Percentiles rank a stretch among this genome's conserved stretches.
Conservation (phyloP, 192 early-diverging fungal species). For the Backusella tuberculispora region DNA sequence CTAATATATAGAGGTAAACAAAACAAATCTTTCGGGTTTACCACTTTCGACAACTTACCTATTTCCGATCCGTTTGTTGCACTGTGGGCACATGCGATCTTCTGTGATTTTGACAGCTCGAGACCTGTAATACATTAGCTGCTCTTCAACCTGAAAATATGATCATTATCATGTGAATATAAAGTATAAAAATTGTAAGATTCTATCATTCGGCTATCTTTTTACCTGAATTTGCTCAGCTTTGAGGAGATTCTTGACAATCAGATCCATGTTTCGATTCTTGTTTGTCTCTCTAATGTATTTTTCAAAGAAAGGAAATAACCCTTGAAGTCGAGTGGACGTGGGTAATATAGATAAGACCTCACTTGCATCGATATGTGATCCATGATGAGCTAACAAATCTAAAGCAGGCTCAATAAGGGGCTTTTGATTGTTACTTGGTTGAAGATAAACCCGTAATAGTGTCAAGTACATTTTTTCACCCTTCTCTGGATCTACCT, state of each 20-base stretch:
- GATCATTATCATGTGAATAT: constrained; percentile 1
- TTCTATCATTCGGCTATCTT: neutral
- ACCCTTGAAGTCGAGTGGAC: constrained; percentile 32
- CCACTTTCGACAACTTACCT: constrained; percentile 42
- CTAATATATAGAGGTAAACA: constrained; percentile 37
- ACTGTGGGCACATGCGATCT: constrained; percentile 78
- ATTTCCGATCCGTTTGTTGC: constrained; percentile 63
- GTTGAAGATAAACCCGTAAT: constrained; percentile 62
- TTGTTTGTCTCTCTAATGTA: constrained; percentile 66
- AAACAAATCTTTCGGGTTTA: constrained; percentile 1
- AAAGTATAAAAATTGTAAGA: neutral
- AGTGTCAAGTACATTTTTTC: constrained; percentile 68
- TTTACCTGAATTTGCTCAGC: constrained; percentile 68
- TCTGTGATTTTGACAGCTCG: constrained; percentile 70
- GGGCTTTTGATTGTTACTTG: constrained; percentile 45
- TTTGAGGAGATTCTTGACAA: constrained; percentile 72
- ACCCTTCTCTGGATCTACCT: constrained; percentile 48
- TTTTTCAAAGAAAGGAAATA: constrained; percentile 66
- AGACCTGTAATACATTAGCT: constrained; percentile 60
- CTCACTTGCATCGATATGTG: constrained; percentile 62
- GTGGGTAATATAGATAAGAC: constrained; percentile 42
- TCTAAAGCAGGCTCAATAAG: constrained; percentile 62
- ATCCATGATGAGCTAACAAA: constrained; percentile 67
- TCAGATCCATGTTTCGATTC: constrained; percentile 61
- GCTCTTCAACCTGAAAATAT: constrained; percentile 64